Evolutionary conservation across 1,284 basidiomycete species (phyloP).

Genomic region (Flammula alnicola): DNA sequence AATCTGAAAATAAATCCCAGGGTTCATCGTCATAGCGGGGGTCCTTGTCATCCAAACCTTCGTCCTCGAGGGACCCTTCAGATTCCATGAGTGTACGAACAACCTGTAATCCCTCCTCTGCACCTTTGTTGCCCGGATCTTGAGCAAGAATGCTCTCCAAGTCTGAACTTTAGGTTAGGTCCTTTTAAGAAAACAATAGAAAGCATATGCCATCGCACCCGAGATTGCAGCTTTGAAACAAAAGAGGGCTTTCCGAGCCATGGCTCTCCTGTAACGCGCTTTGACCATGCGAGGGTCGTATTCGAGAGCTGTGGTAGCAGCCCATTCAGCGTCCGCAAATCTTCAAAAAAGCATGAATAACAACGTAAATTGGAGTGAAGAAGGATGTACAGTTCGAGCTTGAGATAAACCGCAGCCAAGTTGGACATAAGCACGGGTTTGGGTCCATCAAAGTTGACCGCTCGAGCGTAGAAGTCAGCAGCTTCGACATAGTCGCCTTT

Average conservation of each 20-base stretch:
- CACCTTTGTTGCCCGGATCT: conserved; percentile 28
- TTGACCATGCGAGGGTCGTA: conserved; percentile 35
- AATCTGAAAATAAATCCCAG: conserved; percentile 32
- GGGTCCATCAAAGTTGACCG: conserved; percentile 29
- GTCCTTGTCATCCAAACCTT: conserved; percentile 21
- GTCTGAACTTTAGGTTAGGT: conserved; percentile 24
- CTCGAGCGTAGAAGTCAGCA: conserved; percentile 28
- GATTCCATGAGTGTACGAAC: conserved; percentile 18
- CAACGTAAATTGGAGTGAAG: neutral
- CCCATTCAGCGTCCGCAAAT: conserved; percentile 33
- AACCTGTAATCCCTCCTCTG: conserved; percentile 23
- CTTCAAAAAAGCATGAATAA: conserved; percentile 17
- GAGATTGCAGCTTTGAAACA: conserved; percentile 29
- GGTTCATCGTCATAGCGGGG: conserved; percentile 33
- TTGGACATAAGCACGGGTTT: conserved; percentile 37
- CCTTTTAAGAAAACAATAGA: neutral
- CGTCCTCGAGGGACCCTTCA: conserved; percentile 12
- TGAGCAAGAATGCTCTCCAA: conserved; percentile 28
- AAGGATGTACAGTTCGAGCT: conserved; percentile 31
- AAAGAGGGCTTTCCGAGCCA: conserved; percentile 32
- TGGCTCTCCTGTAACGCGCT: conserved; percentile 37
- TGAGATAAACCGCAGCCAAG: conserved; percentile 36
- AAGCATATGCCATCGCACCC: conserved; percentile 22
- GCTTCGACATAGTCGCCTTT: conserved; percentile 34
- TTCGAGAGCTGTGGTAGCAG: conserved; percentile 32